Evolutionary conservation across 805 yeast genomes (phyloP), one percentile per base, ranked within the genome.

Genomic region (Vanderwaltozyma polyspora): DNA sequence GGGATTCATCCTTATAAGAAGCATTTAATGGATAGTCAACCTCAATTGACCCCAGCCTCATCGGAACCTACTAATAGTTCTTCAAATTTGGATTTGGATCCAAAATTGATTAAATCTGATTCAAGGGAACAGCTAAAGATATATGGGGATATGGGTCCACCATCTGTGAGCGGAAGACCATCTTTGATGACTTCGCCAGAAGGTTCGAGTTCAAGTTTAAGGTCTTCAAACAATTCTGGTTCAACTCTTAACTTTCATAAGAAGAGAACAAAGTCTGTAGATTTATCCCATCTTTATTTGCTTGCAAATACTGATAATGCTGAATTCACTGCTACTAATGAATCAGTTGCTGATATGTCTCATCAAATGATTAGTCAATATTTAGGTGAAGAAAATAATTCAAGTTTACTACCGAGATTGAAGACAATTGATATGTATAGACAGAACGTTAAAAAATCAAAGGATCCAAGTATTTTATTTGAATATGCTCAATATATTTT

Each of bases 401-500:
- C 57, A 13, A 60, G 72, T 10, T 59, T 87, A 41, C 59, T 80
- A 48, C 87, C 94, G 14, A 69, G 91, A 42, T 69, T 79, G 59
- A 76, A 81, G 52, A 86, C 95, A 4, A 72, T 89, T 38, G 95
- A 87, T 45, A 67, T 84, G 65, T 87, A 89, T 62, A 70, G 91
- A 35, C 71, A 79, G 44, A 87, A 84, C 51, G 95, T 93, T 5
- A 79, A 79, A 46, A 82, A 78, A 48, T 73, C 85, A 15, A 79
- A 77, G 49, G 95, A 89, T 50, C 94, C 95, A 0, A 74, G 72
- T 14, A 79, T 84, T n/a, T 70, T 86, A 46, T 84, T 85, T 57
- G 85, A 85, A 50, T 86, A 83, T 53, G 95, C 96, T 1, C 91
- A 85, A 59, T 84, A 81, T 55, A 78, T 83, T 77, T 62, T 85